Conservation (phyloP, 2,329 filamentous ascomycete genomes). For the Fusarium heterosporum region DNA sequence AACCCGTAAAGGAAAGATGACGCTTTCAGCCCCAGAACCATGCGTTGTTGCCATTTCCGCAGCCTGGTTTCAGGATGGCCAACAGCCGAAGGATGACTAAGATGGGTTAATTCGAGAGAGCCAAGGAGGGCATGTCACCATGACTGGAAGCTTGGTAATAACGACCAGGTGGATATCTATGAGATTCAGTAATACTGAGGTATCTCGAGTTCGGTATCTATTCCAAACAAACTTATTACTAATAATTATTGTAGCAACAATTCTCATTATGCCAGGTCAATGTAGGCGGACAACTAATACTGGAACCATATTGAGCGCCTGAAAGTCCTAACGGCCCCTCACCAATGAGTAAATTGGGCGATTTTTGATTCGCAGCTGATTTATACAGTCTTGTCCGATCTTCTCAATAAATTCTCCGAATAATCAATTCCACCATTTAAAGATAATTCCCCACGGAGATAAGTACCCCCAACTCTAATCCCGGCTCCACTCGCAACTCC, state of each 20-base stretch:
- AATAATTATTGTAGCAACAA: too few relatives aligned
- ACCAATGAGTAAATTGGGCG: background rate
- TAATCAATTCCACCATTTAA: background rate
- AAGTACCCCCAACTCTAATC: accelerated
- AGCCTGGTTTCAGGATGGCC: background rate
- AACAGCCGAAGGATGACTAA: background rate
- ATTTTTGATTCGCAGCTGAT: background rate
- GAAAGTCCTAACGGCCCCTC: background rate
- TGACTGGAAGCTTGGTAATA: too few relatives aligned
- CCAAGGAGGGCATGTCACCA: too few relatives aligned
- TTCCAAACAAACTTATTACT: too few relatives aligned
- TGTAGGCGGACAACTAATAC: too few relatives aligned
- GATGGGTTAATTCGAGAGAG: background rate
- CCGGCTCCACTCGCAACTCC: conserved; percentile 11
- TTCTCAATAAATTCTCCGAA: background rate
- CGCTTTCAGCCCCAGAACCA: background rate
- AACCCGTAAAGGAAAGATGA: background rate
- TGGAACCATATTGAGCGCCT: too few relatives aligned
- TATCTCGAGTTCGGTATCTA: too few relatives aligned
- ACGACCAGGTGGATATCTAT: too few relatives aligned
- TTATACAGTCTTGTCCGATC: background rate
- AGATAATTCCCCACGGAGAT: background rate
- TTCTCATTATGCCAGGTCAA: too few relatives aligned
- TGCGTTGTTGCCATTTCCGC: background rate
- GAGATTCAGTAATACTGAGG: too few relatives aligned